Percentiles rank a stretch among this genome's conserved stretches.
These are phyloP conservation scores for Cutaneotrichosporon spelunceum DNA, from an alignment of 1,284 basidiomycete species.

Conservation along the genomic window DNA sequence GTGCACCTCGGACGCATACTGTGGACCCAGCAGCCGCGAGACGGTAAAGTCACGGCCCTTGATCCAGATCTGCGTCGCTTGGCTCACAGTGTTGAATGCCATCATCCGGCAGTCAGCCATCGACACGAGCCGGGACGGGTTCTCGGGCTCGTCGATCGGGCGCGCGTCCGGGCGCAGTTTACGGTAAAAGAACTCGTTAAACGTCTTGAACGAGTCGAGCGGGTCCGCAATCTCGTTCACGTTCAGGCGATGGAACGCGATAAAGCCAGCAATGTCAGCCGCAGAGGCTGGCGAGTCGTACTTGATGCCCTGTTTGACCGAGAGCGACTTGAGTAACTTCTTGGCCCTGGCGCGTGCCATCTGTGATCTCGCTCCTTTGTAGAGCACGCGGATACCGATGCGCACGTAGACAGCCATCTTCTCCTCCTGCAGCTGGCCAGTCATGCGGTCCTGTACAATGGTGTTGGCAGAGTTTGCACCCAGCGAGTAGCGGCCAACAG, in stretches of 20 bases:
- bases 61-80: constrained; percentile 91
- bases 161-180: constrained; percentile 81
- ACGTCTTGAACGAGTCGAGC: constrained; percentile 78
- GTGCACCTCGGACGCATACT: constrained; percentile 65
- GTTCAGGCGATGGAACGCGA: constrained; percentile 84
- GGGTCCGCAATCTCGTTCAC: constrained; percentile 79
- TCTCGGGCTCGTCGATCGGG: constrained; percentile 68
- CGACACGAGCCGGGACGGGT: constrained; percentile 74
- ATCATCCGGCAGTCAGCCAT: constrained; percentile 92
- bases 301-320: constrained; percentile 91
- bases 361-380: constrained; percentile 83
- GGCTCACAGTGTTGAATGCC: constrained; percentile 78
- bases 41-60: constrained; percentile 93
- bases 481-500: constrained; percentile 78
- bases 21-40: constrained; percentile 71
- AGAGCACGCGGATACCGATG: constrained; percentile 83
- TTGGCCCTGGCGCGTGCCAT: constrained; percentile 88
- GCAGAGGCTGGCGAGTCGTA: constrained; percentile 83
- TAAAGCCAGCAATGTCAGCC: constrained; percentile 78
- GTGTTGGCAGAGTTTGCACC: constrained; percentile 87
- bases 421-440: constrained; percentile 91
- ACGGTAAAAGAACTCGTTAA: constrained; percentile 84
- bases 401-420: constrained; percentile 88
- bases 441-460: constrained; percentile 85
- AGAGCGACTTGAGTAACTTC: constrained; percentile 78